Base-by-base conservation (phyloP, 441 rosid genomes). In the Gossypium gossypioides region DNA sequence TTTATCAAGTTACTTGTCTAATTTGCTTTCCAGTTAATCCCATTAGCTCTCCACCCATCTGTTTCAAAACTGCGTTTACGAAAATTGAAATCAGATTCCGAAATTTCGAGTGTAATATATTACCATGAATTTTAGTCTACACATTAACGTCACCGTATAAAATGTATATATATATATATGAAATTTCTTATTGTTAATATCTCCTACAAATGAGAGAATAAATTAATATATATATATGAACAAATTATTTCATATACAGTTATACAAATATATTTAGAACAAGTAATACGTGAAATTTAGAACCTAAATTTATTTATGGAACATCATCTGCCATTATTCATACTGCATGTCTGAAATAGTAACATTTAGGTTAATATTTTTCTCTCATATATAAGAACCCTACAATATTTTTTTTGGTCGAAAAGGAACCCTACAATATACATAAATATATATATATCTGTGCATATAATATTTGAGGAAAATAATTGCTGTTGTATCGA, bases 291-390 rank as follows among this genome's bases (percentile, higher is more conserved):
- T 15, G 63, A 69, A 21, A 56, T 69, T 8, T 78, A 57, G 72
- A 74, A 68, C 22, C 72, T 72, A 42, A 50, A 54, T 59, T 71
- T 66, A 69, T 63, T 54, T 72, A 69, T 73, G 81, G 37, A 72
- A 75, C 76, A 70, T 59, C 61, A 69, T 13, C 62, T 9, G 15
- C 40, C 18, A 21, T 54, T 69, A 44, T 66, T 55, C 72, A 83
- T 68, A 71, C 69, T 4, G 61, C 58, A 77, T 75, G 40, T 69
- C 74, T 71, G 81, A 86, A 80, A 79, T 74, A 73, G 80, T 74
- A 86, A 78, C 85, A 82, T 79, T 70, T 79, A 86, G 91, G 86
- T 73, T 40, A 42, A 42, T 64, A 19, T 19, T 42, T 5, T 54
- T 19, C 10, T 40, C 52, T 19, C 68, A 18, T 19, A 63, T n/a